These are phyloP conservation scores for Ramichloridium luteum DNA, from an alignment of 2,329 filamentous ascomycete genomes.

Conservation along the genomic window DNA sequence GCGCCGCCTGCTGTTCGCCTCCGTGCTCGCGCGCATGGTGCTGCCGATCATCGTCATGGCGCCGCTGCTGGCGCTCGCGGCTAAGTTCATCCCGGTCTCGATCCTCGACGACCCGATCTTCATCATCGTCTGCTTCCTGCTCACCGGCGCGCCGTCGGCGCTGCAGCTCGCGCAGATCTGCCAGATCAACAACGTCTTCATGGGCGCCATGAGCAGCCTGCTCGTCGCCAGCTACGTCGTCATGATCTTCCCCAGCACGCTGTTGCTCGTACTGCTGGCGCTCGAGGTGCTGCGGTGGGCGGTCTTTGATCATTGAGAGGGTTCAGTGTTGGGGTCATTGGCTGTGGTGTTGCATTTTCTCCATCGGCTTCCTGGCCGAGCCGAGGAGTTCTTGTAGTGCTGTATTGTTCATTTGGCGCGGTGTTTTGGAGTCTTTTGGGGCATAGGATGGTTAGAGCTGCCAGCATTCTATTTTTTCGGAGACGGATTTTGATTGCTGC, in stretches of 20 bases:
- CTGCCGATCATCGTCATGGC: conserved; percentile 87
- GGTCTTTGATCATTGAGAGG: conserved; percentile 5
- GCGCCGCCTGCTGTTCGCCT: conserved; percentile 71
- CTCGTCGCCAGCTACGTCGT: conserved; percentile 95
- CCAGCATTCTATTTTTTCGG: too few relatives aligned
- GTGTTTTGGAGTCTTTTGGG: too few relatives aligned
- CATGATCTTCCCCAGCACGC: conserved; percentile 86
- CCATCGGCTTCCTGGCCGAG: too few relatives aligned
- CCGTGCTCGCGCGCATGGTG: conserved; percentile 79
- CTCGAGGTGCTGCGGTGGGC: conserved; percentile 92
- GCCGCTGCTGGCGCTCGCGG: conserved; percentile 70
- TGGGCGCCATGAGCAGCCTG: conserved; percentile 83
- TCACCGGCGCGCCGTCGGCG: conserved; percentile 85
- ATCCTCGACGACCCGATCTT: conserved; percentile 98
- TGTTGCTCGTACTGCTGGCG: conserved; percentile 80
- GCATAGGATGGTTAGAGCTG: too few relatives aligned
- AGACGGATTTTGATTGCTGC: too few relatives aligned
- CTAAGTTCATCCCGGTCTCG: conserved; percentile 83
- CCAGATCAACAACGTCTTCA: conserved; percentile 93
- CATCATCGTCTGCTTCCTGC: conserved; percentile 91
- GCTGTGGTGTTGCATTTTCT: background rate
- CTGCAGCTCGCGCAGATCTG: conserved; percentile 95
- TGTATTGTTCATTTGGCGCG: too few relatives aligned
- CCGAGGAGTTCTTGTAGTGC: too few relatives aligned
- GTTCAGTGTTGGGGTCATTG: conserved; percentile 1